Conservation (phyloP, 257 asterid genomes). For the Primulina eburnea region DNA sequence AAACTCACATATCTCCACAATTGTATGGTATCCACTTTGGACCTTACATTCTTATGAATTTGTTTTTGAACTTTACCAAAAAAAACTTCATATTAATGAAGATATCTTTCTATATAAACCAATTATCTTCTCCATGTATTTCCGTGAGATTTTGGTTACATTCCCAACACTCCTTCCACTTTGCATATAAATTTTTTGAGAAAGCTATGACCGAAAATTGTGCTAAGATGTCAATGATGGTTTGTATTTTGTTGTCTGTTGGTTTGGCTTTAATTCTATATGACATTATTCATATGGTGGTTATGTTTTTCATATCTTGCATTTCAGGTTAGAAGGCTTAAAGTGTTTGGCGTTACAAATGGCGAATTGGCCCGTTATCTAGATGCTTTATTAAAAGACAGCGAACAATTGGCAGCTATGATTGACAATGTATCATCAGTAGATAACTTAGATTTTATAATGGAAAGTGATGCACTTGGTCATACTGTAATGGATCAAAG, state of each 20-base stretch:
- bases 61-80: too few species aligned
- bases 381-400: slow-evolving; percentile 93
- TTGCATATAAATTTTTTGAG: neutral
- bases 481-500: slow-evolving; percentile 97
- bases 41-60: too few species aligned
- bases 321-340: slow-evolving; percentile 93
- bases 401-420: slow-evolving; percentile 99
- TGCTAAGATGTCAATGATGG: neutral
- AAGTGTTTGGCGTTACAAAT: slow-evolving; percentile 96
- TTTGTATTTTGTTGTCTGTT: slow-evolving; percentile 9
- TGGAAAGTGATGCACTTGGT: slow-evolving; percentile 99
- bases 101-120: too few species aligned
- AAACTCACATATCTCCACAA: too few species aligned
- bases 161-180: neutral
- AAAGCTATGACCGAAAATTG: neutral
- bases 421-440: slow-evolving; percentile 94
- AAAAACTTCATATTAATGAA: too few species aligned
- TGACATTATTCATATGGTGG: slow-evolving; percentile 10
- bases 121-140: too few species aligned
- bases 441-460: slow-evolving; percentile 91
- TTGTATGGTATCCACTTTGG: too few species aligned
- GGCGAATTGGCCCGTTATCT: slow-evolving; percentile 95
- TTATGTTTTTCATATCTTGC: slow-evolving; percentile 17
- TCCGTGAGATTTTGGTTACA: too few species aligned
- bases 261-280: slow-evolving; percentile 16